Evolutionary conservation across 345 rosid species (phyloP).

Genomic region (Aquilaria malaccensis): DNA sequence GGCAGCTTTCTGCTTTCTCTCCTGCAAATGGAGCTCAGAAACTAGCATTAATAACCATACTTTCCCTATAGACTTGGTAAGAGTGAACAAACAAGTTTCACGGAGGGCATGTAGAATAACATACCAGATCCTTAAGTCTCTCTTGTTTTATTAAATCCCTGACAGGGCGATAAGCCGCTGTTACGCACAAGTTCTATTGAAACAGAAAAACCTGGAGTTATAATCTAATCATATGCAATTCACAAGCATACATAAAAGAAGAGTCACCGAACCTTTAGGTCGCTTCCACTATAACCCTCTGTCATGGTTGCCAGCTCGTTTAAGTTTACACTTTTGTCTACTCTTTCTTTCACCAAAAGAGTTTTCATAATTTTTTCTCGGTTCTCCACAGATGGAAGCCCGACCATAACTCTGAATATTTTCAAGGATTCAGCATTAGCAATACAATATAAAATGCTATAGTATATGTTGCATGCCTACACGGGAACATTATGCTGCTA

Average conservation of each 20-base stretch:
- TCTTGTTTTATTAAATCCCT: constrained; percentile 83
- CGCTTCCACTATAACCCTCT: constrained; percentile 83
- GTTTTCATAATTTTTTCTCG: constrained; percentile 69
- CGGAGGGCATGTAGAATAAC: background rate
- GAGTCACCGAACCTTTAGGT: constrained; percentile 51
- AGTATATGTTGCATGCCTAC: no score
- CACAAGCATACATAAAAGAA: background rate
- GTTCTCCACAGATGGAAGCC: constrained; percentile 59
- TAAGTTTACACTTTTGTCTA: constrained; percentile 47
- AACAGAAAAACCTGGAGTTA: background rate
- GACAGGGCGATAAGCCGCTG: constrained; percentile 84
- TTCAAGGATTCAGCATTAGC: no score
- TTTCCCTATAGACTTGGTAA: no score
- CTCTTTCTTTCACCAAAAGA: constrained; percentile 61
- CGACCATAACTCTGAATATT: constrained; percentile 62
- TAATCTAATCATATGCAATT: background rate
- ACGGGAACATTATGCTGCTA: no score
- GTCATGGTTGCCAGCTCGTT: constrained; percentile 76
- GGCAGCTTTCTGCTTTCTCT: constrained; percentile 45
- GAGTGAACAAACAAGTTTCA: background rate
- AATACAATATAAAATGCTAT: no score
- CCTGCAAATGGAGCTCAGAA: constrained; percentile 22
- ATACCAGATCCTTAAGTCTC: constrained; percentile 56
- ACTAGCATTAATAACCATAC: no score
- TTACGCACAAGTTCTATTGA: constrained; percentile 73